These are phyloP conservation scores for Allantophomopsis lycopodina DNA, from an alignment of 2,329 filamentous ascomycete genomes.

Conservation along the genomic window DNA sequence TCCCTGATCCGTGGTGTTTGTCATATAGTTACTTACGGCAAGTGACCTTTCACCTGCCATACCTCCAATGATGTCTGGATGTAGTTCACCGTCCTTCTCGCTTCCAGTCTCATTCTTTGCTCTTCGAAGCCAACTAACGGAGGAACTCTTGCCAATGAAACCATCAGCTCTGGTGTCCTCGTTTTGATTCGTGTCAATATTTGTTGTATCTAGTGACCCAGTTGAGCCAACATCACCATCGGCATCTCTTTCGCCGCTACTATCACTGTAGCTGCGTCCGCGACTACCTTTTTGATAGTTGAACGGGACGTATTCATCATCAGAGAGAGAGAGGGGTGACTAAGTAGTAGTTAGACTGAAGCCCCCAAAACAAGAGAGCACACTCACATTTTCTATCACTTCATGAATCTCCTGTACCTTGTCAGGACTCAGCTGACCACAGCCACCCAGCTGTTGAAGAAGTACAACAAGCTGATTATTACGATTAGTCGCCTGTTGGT, in stretches of 20 bases:
- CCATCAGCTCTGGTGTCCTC: slow-evolving; percentile 7
- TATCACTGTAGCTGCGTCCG: not conserved
- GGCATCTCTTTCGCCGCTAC: not conserved
- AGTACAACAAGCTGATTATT: slow-evolving; percentile 8
- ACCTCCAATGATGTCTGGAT: not conserved
- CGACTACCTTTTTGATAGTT: not conserved
- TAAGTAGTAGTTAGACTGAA: slow-evolving; percentile 1
- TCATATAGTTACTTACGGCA: slow-evolving; percentile 8
- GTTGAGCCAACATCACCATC: slow-evolving; percentile 12
- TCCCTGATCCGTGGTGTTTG: slow-evolving; percentile 11
- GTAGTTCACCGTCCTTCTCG: not conserved
- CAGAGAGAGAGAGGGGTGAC: not conserved
- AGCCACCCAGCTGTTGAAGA: slow-evolving; percentile 9
- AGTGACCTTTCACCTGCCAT: slow-evolving; percentile 1
- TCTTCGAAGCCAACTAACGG: not conserved
- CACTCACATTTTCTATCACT: slow-evolving; percentile 10
- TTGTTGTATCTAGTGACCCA: slow-evolving; percentile 10
- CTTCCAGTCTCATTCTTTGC: slow-evolving; percentile 4
- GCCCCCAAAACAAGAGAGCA: slow-evolving; percentile 2
- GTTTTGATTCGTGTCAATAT: slow-evolving; percentile 10
- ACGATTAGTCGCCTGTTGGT: slow-evolving; percentile 4
- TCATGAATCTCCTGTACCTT: slow-evolving; percentile 8
- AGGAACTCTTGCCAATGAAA: slow-evolving; percentile 9
- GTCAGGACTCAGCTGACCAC: slow-evolving; percentile 6
- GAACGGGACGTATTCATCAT: not conserved